A percentile compares a stretch with the other conserved stretches of the same genome.
Evolutionary conservation across 2,329 filamentous ascomycete species (phyloP).

Genomic region (Calonectria pteridis): DNA sequence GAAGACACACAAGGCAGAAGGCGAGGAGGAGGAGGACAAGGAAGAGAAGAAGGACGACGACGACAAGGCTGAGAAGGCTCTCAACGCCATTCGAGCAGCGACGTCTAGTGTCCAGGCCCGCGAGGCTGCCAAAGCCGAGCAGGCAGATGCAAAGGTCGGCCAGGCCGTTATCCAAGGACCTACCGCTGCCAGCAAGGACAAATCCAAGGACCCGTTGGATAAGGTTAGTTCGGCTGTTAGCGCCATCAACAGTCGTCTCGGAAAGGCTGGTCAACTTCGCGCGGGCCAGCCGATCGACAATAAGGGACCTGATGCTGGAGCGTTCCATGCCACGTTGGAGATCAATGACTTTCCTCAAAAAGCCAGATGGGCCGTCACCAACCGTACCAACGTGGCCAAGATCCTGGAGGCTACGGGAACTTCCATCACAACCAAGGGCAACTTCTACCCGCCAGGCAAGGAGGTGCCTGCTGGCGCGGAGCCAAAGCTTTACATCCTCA

Average conservation of each 20-base stretch:
- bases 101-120: conserved; percentile 69
- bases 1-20: conserved; percentile 90
- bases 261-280: conserved; percentile 88
- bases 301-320: conserved; percentile 95
- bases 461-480: conserved; percentile 80
- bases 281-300: conserved; percentile 97
- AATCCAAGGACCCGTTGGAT: conserved; percentile 79
- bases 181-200: conserved; percentile 67
- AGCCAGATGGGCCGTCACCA: conserved; percentile 98
- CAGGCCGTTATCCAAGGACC: conserved; percentile 62
- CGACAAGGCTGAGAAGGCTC: conserved; percentile 78
- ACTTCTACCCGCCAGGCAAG: conserved; percentile 86
- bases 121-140: conserved; percentile 61
- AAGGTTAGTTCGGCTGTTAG: conserved; percentile 92
- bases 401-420: conserved; percentile 95
- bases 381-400: conserved; percentile 97
- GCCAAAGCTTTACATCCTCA: conserved; percentile 97
- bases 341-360: conserved; percentile 99
- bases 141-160: conserved; percentile 49
- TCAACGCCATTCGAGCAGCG: conserved; percentile 73
- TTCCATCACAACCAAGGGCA: conserved; percentile 97
- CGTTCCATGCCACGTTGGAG: conserved; percentile 95
- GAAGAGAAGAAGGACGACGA: conserved; percentile 82
- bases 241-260: conserved; percentile 90
- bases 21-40: conserved; percentile 83